These are phyloP conservation scores for Groenewaldozyma tartarivorans DNA, from an alignment of 805 yeast genomes.

Conservation along the genomic window DNA sequence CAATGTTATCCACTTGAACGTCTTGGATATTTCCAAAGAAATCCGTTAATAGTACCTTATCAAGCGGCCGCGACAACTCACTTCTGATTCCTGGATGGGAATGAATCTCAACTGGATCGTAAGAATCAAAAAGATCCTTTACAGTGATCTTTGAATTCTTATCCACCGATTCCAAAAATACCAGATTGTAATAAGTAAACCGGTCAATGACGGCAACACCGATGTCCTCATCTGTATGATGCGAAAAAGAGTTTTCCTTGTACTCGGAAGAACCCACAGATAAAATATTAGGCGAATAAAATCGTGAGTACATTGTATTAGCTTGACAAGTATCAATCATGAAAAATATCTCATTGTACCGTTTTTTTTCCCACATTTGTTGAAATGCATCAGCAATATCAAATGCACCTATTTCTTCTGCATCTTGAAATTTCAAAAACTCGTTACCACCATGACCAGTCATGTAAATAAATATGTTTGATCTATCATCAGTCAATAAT, in stretches of 20 bases:
- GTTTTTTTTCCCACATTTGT: constrained; percentile 91
- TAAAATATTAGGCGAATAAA: constrained; percentile 84
- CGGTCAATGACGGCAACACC: constrained; percentile 98
- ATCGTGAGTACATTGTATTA: constrained; percentile 88
- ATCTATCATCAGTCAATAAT: constrained; percentile 82
- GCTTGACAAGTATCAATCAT: constrained; percentile 99
- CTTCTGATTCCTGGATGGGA: constrained; percentile 90
- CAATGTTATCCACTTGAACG: constrained; percentile 51
- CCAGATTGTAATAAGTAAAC: constrained; percentile 86
- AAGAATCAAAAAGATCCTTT: constrained; percentile 75
- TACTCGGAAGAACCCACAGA: constrained; percentile 86
- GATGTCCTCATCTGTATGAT: constrained; percentile 87
- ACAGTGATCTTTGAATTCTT: constrained; percentile 67
- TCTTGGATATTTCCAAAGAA: constrained; percentile 90
- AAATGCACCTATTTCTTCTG: constrained; percentile 91
- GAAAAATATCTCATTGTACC: constrained; percentile 91
- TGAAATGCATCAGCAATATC: constrained; percentile 96
- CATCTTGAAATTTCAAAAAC: constrained; percentile 94
- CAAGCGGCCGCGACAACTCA: constrained; percentile 57
- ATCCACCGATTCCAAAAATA: constrained; percentile 73
- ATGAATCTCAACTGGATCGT: constrained; percentile 76
- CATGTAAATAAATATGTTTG: constrained; percentile 87
- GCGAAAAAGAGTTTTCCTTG: constrained; percentile 89
- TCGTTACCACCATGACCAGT: constrained; percentile 99
- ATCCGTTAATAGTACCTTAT: constrained; percentile 74